Evolutionary conservation across 306 rosid genomes (phyloP), one percentile per base, ranked within the genome.

Genomic region (Trifolium pratense): DNA sequence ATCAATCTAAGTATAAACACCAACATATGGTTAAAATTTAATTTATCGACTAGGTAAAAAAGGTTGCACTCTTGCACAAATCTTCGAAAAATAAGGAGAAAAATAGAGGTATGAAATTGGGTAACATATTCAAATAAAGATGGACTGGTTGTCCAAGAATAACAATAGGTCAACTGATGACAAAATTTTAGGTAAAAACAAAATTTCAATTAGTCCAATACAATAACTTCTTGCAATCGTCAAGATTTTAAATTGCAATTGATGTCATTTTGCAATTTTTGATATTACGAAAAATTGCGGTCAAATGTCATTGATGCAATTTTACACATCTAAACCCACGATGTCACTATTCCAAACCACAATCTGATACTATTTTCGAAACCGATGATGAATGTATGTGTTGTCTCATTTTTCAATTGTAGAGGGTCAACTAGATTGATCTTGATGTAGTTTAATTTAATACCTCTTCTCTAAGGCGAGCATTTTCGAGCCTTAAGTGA

Each of bases 391-490:
- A 39, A 39, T 39, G 45, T 43, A 13, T 43, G 13, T 43, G 6
- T 43, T 0, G 1, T 15, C 8, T 1, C 18, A 46, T 46, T 15
- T 46, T 48, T 15, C 18, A 16, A 8, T 0, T 18, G 6, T 13
- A 4, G 3, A 18, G 0, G 13, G 17, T 16, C 16, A 7, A 16
- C 23, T 12, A 51, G 20, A 51, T 52, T 16, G 29, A 5, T 40
- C 7, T 20, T 6, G 2, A 14, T 31, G 14, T 15, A 29, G 39
- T 36, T 36, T 36, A 36, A 6, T 7, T 4, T 29, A 55, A 12
- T 83, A 94, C 99, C 97, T 95, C 99, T 88, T 95, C 99, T 60
- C 97, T 56, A 1, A 95, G 82, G 5, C 96, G 89, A 0, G 97
- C 90, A 85, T 92, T 95, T 80, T 95, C 99, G 0, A 95, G 85